Evolutionary conservation across 768 basidiomycete genomes (phyloP), one percentile per base, ranked within the genome.

Genomic region (Tremella mesenterica): DNA sequence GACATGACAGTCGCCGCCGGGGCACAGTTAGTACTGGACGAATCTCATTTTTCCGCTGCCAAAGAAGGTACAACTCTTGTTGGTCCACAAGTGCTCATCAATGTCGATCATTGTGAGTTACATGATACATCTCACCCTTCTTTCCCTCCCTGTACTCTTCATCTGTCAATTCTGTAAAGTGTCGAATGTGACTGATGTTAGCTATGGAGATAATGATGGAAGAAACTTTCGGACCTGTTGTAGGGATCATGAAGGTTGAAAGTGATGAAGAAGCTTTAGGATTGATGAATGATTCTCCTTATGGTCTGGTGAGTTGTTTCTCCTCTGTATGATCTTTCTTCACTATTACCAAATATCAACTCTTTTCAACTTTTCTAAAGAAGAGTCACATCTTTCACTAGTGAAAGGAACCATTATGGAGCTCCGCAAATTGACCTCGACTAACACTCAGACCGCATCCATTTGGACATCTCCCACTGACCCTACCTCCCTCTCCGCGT

Each of bases 271-370:
- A 93, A 69, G 95, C 95, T 0, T 75, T 96, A 52, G 70, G 74
- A 16, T 80, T 97, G 28, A 99, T 99, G 87, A 97, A 99, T 72
- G 91, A 97, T 71, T 95, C 92, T 14, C 81, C 81, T 0, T 97
- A 92, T 67, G 95, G 95, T 13, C 78, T 99, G 20, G 71, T 73
- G 45, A 47, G 71, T 61, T 25, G 2, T n/a, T 16, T 10, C 10
- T 25, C 18, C 10, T 20, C 18, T 8, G 10, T 20, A 8, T 9
- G 8, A 25, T 20, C 8, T 43, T 20, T 43, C 41, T 25, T 20
- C 18, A 20, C 41, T 8, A 25, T 20, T 36, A 12, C 33, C 18
- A 36, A n/a, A n/a, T n/a, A n/a, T n/a, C n/a, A n/a, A n/a, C n/a
- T n/a, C n/a, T n/a, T n/a, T n/a, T n/a, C n/a, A n/a, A n/a, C n/a